Percentiles rank a stretch among this genome's conserved stretches.
Evolutionary conservation across 1,284 basidiomycete species (phyloP).

Genomic region (Tilletia setariae): DNA sequence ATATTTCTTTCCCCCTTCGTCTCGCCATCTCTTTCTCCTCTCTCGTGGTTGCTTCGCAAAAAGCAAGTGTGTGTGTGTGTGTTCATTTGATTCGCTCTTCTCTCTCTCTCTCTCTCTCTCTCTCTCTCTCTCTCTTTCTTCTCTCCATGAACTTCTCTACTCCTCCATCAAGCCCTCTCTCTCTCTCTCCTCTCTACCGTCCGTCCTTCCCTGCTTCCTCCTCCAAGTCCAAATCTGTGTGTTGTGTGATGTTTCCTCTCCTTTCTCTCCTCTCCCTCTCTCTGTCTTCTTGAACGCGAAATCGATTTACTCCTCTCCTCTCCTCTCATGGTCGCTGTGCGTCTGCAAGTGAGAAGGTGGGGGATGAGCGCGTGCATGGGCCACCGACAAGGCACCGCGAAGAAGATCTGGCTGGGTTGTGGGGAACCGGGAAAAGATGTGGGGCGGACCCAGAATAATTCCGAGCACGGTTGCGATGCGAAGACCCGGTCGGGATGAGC

Average conservation of each 20-base stretch:
- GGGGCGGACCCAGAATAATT: too few species aligned
- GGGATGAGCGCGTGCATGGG: too few species aligned
- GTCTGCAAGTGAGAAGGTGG: too few species aligned
- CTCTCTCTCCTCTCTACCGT: constrained; percentile 19
- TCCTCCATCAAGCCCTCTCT: background rate
- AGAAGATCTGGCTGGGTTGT: too few species aligned
- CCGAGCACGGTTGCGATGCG: too few species aligned
- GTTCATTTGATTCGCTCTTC: constrained; percentile 27
- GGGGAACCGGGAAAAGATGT: too few species aligned
- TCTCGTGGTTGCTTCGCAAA: constrained; percentile 14
- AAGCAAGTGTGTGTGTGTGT: constrained; percentile 28
- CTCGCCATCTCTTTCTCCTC: background rate
- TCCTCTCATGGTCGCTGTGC: constrained; percentile 1
- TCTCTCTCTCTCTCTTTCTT: constrained; percentile 28
- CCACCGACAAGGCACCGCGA: too few species aligned
- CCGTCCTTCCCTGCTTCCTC: constrained; percentile 17
- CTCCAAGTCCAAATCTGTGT: constrained; percentile 5
- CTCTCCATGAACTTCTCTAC: background rate
- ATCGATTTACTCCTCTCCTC: background rate
- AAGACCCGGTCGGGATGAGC: too few species aligned
- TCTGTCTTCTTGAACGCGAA: background rate
- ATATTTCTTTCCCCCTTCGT: background rate
- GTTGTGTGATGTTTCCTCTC: background rate
- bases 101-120: background rate
- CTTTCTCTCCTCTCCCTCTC: constrained; percentile 12